Evolutionary conservation across 768 basidiomycete genomes (phyloP), one percentile per base, ranked within the genome.

Genomic region (Bullera alba): DNA sequence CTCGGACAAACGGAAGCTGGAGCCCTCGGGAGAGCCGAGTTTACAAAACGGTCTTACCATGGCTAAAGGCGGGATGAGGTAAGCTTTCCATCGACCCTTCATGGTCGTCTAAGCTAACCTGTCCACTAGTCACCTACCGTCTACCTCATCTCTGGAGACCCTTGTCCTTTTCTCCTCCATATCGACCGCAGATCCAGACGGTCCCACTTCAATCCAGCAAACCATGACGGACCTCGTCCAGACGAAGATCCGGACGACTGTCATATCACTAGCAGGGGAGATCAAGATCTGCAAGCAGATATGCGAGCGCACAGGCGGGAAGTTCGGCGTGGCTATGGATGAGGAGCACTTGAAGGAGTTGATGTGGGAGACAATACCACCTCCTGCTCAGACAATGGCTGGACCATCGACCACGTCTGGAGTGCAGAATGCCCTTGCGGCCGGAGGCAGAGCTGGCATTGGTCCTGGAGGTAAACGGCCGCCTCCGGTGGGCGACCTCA

Each of bases 11-110:
- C 84, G 86, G 51, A 91, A 84, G 70, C 77, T 97, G 1, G 87
- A 92, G 59, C 89, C 93, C 0, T 75, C 79, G 3, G 95, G 95
- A 0, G 93, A 96, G 57, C 93, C 95, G 0, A 92, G 88, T 74
- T 73, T 99, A 38, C 95, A 99, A 74, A 99, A 99, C 67, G 84
- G 91, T 0, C 82, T 99, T n/a, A 87, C 95, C 56, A 93, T 97
- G 85, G 93, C 93, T 4, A 81, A 83, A 54, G 84, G 83, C 51
- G 91, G 83, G 58, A 93, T 99, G 86, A 85, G 81, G 93, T 91
- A 63, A 48, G 74, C 12, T 16, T 25, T 3, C 6, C n/a, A n/a
- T n/a, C n/a, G n/a, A n/a, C n/a, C n/a, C n/a, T 39, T 22, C 19
- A 19, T 29, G 36, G 38, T 34, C 39, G 14, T 29, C 46, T 48